A percentile compares a stretch with the other conserved stretches of the same genome.
phyloP scores from a whole-genome alignment of 805 yeast genomes.

The Saccharomycopsis selenospora region DNA sequence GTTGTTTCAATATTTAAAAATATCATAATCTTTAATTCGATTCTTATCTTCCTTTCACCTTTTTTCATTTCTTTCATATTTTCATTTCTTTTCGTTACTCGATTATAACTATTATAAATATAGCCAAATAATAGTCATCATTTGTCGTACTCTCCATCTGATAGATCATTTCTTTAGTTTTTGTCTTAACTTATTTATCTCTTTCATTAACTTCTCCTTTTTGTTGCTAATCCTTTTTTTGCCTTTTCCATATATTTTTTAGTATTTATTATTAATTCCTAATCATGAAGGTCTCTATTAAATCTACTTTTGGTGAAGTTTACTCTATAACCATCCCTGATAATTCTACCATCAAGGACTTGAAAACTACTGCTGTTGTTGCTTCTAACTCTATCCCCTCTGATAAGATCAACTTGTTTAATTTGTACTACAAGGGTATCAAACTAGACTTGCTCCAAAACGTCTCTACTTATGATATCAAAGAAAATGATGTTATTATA shows the following conservation, averaged over 20 bases:
- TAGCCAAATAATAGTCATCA: too few relatives aligned
- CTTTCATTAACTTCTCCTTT: background rate
- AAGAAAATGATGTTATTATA: slow-evolving; percentile 13
- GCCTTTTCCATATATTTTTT: background rate
- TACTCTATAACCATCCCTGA: slow-evolving; percentile 44
- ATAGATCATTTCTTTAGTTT: too few relatives aligned
- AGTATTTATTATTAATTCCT: background rate
- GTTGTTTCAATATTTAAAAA: too few relatives aligned
- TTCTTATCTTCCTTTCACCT: background rate
- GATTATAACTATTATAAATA: slow-evolving; percentile 1
- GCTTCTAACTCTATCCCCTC: slow-evolving; percentile 28
- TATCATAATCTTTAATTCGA: too few relatives aligned
- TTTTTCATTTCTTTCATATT: too few relatives aligned
- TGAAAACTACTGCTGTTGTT: slow-evolving; percentile 39
- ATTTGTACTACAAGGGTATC: slow-evolving; percentile 15
- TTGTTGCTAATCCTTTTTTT: background rate
- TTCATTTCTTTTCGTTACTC: background rate
- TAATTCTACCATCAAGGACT: slow-evolving; percentile 45
- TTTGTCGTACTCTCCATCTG: slow-evolving; percentile 3
- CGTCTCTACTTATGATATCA: slow-evolving; percentile 14
- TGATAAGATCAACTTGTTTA: slow-evolving; percentile 8
- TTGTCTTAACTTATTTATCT: background rate
- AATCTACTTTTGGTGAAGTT: slow-evolving; percentile 37
- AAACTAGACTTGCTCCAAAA: slow-evolving; percentile 17
- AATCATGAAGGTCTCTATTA: slow-evolving; percentile 43